Conservation (phyloP, 2,329 filamentous ascomycete species). For the Neofusicoccum laricinum region DNA sequence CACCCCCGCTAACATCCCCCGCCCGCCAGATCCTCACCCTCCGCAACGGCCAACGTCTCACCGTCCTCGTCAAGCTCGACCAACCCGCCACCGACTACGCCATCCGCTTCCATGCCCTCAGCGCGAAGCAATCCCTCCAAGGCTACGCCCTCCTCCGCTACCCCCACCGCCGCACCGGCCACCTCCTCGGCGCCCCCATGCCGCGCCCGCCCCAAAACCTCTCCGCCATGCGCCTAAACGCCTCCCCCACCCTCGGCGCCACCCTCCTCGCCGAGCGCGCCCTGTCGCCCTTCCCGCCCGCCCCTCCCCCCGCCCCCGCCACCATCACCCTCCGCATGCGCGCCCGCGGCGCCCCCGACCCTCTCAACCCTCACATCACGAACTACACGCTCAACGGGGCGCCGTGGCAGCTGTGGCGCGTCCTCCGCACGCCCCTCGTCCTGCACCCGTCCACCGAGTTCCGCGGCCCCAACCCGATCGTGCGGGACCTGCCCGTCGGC, state of each 20-base stretch:
- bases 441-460: slow-evolving; percentile 16
- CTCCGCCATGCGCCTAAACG: neutral
- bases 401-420: slow-evolving; percentile 22
- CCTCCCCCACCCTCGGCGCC: neutral
- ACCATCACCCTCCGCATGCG: slow-evolving; percentile 20
- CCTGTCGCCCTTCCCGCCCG: neutral
- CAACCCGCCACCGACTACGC: neutral
- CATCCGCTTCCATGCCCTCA: neutral
- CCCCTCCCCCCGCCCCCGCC: slow-evolving; percentile 13
- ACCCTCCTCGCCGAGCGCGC: slow-evolving; percentile 2
- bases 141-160: neutral
- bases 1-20: neutral
- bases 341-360: slow-evolving; percentile 21
- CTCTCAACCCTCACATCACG: slow-evolving; percentile 20
- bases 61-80: neutral
- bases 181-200: neutral
- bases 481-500: slow-evolving; percentile 17
- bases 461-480: slow-evolving; percentile 19
- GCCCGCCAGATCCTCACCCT: neutral
- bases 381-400: slow-evolving; percentile 23
- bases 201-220: neutral
- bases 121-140: neutral
- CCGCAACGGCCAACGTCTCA: neutral
- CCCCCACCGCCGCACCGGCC: neutral
- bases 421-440: slow-evolving; percentile 18